Evolutionary conservation across 306 rosid genomes (phyloP).

Genomic region (Quercus wislizeni): DNA sequence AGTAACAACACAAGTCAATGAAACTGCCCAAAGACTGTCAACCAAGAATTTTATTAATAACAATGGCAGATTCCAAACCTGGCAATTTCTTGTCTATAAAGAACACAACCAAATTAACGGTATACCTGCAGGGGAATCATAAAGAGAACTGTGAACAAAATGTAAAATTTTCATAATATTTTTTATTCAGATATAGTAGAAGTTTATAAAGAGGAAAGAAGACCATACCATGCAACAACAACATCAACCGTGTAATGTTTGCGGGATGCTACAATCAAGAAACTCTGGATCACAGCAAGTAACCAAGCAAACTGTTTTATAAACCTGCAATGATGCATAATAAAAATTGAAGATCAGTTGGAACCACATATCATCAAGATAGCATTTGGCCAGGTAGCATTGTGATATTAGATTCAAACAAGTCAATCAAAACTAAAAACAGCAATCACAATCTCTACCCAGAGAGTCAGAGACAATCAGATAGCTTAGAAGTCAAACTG

Average conservation of each 20-base stretch:
- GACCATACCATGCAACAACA: conserved; percentile 88
- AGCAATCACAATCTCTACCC: background rate
- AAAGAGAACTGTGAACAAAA: conserved; percentile 22
- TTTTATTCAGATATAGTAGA: background rate
- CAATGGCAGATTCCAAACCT: conserved; percentile 46
- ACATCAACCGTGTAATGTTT: conserved; percentile 98
- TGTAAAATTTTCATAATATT: background rate
- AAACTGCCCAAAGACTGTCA: conserved; percentile 1
- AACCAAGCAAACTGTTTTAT: conserved; percentile 86
- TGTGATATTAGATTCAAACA: background rate
- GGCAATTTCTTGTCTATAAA: conserved; percentile 79
- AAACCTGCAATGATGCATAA: conserved; percentile 37
- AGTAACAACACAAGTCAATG: conserved; percentile 29
- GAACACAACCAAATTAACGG: conserved; percentile 93
- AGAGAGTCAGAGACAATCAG: background rate
- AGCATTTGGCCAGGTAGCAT: background rate
- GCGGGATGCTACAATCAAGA: conserved; percentile 93
- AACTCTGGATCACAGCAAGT: conserved; percentile 80
- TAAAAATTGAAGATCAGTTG: background rate
- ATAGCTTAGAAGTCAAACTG: background rate
- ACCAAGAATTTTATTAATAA: conserved; percentile 4
- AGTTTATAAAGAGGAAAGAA: background rate
- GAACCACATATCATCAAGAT: background rate
- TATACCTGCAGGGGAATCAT: conserved; percentile 62
- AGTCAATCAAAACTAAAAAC: background rate